Conservation (phyloP, 2,329 filamentous ascomycete species). For the Endothia cerciana region DNA sequence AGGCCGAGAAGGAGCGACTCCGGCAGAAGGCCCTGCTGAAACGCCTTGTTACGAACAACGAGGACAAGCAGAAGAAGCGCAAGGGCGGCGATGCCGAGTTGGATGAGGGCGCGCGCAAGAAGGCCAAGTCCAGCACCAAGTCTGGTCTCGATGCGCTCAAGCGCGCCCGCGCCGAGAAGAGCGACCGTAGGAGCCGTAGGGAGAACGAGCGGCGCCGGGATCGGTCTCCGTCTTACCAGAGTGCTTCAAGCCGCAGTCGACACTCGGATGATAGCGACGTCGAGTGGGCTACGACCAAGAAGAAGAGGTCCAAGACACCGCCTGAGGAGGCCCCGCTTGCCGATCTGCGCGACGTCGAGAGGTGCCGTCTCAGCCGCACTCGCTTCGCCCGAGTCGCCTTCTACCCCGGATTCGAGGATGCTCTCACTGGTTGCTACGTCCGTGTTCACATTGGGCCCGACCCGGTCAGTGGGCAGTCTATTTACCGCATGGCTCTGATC, state of each 20-base stretch:
- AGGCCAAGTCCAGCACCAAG: slow-evolving; percentile 71
- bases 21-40: slow-evolving; percentile 82
- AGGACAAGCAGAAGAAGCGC: slow-evolving; percentile 69
- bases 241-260: slow-evolving; percentile 36
- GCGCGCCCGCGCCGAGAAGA: slow-evolving; percentile 65
- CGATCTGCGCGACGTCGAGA: slow-evolving; percentile 80
- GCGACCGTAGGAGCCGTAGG: slow-evolving; percentile 64
- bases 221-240: slow-evolving; percentile 45
- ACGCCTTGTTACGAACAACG: slow-evolving; percentile 71
- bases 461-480: slow-evolving; percentile 69
- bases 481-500: slow-evolving; percentile 88
- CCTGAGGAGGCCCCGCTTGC: slow-evolving; percentile 70
- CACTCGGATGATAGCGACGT: slow-evolving; percentile 72
- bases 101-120: slow-evolving; percentile 77
- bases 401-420: slow-evolving; percentile 83
- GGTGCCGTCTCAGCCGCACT: slow-evolving; percentile 79
- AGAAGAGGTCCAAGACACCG: slow-evolving; percentile 53
- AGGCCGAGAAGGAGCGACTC: slow-evolving; percentile 78
- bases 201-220: slow-evolving; percentile 63
- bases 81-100: slow-evolving; percentile 80
- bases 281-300: slow-evolving; percentile 66
- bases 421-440: slow-evolving; percentile 82
- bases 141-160: slow-evolving; percentile 74
- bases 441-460: slow-evolving; percentile 84
- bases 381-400: slow-evolving; percentile 93